A percentile compares a stretch with the other conserved stretches of the same genome.
Evolutionary conservation across 1,284 basidiomycete species (phyloP).

Genomic region (Fistulinella cinereoalba): DNA sequence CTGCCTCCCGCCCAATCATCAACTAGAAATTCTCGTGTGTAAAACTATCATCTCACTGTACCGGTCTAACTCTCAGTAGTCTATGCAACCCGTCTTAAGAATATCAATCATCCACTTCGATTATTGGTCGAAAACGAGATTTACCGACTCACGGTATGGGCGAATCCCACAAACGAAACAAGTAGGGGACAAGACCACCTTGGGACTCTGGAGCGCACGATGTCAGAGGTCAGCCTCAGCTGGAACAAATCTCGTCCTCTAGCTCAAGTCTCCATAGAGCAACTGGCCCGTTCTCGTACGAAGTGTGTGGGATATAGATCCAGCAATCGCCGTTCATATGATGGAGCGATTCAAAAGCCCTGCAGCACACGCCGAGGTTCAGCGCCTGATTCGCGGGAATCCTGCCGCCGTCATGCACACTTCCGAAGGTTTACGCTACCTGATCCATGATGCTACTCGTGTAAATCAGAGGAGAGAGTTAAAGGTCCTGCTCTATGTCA

Average conservation of each 20-base stretch:
- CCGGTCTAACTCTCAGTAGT: slow-evolving; percentile 39
- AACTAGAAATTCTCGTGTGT: slow-evolving; percentile 47
- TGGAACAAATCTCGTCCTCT: neutral
- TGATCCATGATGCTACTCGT: slow-evolving; percentile 75
- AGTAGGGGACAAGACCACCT: slow-evolving; percentile 64
- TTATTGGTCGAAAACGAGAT: slow-evolving; percentile 91
- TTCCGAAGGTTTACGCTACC: slow-evolving; percentile 77
- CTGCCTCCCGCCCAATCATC: slow-evolving; percentile 52
- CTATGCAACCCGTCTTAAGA: slow-evolving; percentile 57
- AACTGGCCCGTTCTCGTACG: slow-evolving; percentile 70
- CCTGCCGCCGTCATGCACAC: slow-evolving; percentile 71
- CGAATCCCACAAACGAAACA: slow-evolving; percentile 79
- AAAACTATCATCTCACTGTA: neutral
- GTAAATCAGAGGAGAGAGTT: slow-evolving; percentile 59
- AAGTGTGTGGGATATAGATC: slow-evolving; percentile 81
- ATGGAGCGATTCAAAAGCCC: slow-evolving; percentile 82
- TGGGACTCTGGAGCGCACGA: slow-evolving; percentile 53
- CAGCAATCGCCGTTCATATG: slow-evolving; percentile 81
- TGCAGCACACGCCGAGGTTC: slow-evolving; percentile 66
- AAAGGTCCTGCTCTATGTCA: slow-evolving; percentile 53
- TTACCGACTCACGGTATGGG: slow-evolving; percentile 84
- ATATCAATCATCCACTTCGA: slow-evolving; percentile 70
- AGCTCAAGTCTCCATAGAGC: slow-evolving; percentile 42
- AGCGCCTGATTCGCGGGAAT: slow-evolving; percentile 70
- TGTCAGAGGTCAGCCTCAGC: slow-evolving; percentile 53